Base-by-base conservation (phyloP, 768 basidiomycete species). In the Pleurotus eryngii region DNA sequence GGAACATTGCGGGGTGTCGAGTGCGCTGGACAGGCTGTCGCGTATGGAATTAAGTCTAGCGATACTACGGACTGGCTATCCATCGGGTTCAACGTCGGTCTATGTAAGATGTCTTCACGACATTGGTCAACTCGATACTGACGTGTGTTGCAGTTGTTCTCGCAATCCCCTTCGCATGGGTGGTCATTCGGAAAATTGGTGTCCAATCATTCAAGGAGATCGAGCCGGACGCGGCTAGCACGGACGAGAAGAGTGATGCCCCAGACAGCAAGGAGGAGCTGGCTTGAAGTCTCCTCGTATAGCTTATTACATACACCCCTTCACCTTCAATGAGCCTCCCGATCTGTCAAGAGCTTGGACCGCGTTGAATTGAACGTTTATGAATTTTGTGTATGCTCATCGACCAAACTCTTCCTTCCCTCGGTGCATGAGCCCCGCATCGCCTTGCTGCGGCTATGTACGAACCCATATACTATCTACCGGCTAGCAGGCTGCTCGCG, bases 1-100 rank as follows among this genome's bases (percentile, higher is more conserved):
- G 70, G 70, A 45, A 67, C 65, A 4, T 62, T 71, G 37, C 68
- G 70, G 24, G 70, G 70, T 14, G 65, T 71, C 11, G 70, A 71
- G 45, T 70, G 69, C 49, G 69, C 67, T 15, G 70, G 70, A 3
- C 70, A 70, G 55, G 70, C 70, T 8, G 70, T 71, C 56, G 70
- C 70, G 39, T 71, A 67, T 47, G 70, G 69, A 1, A 67, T 71
- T 57, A 71, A 71, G 57, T 71, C 70, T 5, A 67, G 60, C 45
- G 61, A 71, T 56, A 70, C 70, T 9, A 68, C 69, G 2, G 60
- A 71, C 47, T 71, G 70, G 70, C 54, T 71, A 4, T 70, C 69
- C n/a, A 68, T 71, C 42, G 70, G 70, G 5, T 58, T 71, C 18
- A 71, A 71, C 26, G 57, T 71, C 40, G 69, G 70, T 4, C 60